A percentile compares a stretch with the other conserved stretches of the same genome.
Evolutionary conservation across 148 eudicot species (phyloP).

Genomic region (Vaccinium corymbosum): DNA sequence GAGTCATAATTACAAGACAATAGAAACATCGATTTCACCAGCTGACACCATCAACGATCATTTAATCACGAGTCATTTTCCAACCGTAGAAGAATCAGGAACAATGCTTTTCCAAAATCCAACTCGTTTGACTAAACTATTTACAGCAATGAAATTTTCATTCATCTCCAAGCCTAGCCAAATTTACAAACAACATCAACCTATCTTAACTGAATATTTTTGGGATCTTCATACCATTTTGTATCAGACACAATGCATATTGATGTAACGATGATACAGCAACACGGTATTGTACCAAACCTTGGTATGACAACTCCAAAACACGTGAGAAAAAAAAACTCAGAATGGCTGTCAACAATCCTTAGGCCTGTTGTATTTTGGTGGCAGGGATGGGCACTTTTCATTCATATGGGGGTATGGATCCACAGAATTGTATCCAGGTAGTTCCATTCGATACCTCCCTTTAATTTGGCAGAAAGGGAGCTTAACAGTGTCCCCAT

Average conservation of each 20-base stretch:
- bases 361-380: slow-evolving; percentile 55
- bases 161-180: slow-evolving; percentile 13
- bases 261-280: not conserved
- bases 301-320: not conserved
- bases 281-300: not conserved
- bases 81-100: not conserved
- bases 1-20: not conserved
- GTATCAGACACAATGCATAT: slow-evolving; percentile 11
- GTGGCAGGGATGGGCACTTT: slow-evolving; percentile 83
- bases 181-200: slow-evolving; percentile 22
- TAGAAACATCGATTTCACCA: not conserved
- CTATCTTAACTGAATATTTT: not conserved
- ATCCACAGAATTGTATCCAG: slow-evolving; percentile 73
- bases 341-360: slow-evolving; percentile 41
- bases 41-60: not conserved
- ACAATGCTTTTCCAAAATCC: not conserved
- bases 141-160: slow-evolving; percentile 8
- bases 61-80: not conserved
- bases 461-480: slow-evolving; percentile 92
- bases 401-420: slow-evolving; percentile 87
- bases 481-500: slow-evolving; percentile 63
- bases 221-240: slow-evolving; percentile 1
- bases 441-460: slow-evolving; percentile 86
- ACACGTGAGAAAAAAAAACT: not conserved
- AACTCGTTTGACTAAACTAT: not conserved